Conservation (phyloP, 2,329 filamentous ascomycete species). For the Stemphylium lycopersici region DNA sequence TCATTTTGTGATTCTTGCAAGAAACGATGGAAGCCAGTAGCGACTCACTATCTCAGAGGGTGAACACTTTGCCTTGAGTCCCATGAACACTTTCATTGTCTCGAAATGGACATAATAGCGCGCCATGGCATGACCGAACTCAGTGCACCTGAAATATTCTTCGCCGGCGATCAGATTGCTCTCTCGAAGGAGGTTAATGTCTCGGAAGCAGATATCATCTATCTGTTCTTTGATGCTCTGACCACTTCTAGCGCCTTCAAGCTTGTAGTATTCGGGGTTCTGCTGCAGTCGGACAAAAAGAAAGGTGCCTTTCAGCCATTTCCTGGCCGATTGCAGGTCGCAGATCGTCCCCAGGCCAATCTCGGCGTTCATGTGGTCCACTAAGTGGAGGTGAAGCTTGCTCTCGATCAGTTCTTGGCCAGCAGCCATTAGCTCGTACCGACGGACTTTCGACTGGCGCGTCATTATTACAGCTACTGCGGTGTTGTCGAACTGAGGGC, state of each 20-base stretch:
- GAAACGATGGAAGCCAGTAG: fast-evolving
- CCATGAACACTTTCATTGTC: slow-evolving; percentile 75
- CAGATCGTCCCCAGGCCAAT: slow-evolving; percentile 76
- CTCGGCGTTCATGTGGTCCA: slow-evolving; percentile 85
- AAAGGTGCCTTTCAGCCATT: slow-evolving; percentile 80
- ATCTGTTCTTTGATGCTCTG: slow-evolving; percentile 67
- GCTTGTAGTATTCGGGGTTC: slow-evolving; percentile 73
- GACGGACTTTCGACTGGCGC: slow-evolving; percentile 64
- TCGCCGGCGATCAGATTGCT: slow-evolving; percentile 60
- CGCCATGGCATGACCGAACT: slow-evolving; percentile 81
- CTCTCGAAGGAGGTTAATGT: slow-evolving; percentile 69
- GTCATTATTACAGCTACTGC: slow-evolving; percentile 84
- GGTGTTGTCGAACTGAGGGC: slow-evolving; percentile 80
- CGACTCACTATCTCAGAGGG: slow-evolving; percentile 70
- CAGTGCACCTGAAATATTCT: slow-evolving; percentile 65
- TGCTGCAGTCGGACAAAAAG: slow-evolving; percentile 74
- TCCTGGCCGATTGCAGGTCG: slow-evolving; percentile 68
- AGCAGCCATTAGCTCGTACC: slow-evolving; percentile 76
- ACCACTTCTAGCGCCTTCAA: slow-evolving; percentile 60
- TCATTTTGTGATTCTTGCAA: slow-evolving; percentile 6
- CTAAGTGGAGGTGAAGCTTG: slow-evolving; percentile 75
- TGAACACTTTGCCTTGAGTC: slow-evolving; percentile 64
- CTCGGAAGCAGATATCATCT: slow-evolving; percentile 72
- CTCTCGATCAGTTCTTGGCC: slow-evolving; percentile 79
- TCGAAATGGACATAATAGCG: slow-evolving; percentile 80